These are phyloP conservation scores for Ophiorrhiza pumila DNA, from an alignment of 257 asterid species.

Conservation along the genomic window DNA sequence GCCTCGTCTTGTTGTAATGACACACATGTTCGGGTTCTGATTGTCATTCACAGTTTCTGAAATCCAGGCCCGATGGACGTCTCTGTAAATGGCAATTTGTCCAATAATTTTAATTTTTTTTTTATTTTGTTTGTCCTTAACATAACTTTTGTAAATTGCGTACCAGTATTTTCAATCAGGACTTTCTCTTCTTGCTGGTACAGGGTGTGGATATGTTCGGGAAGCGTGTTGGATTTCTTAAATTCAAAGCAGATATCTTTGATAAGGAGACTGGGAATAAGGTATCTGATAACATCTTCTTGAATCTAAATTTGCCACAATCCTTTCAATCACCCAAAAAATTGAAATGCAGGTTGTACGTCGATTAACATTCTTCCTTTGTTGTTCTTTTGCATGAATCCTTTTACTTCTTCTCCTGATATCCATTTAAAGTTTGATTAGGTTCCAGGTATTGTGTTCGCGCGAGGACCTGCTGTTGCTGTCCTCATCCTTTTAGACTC, in stretches of 20 bases:
- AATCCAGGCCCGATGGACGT: not conserved
- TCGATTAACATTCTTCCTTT: not conserved
- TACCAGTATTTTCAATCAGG: not conserved
- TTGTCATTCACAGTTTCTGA: not conserved
- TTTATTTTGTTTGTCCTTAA: not conserved
- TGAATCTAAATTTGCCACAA: slow-evolving; percentile 10
- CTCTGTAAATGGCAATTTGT: not conserved
- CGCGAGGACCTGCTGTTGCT: slow-evolving; percentile 95
- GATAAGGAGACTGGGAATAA: slow-evolving; percentile 71
- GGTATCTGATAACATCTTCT: slow-evolving; percentile 33
- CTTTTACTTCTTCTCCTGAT: not conserved
- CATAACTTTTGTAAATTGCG: not conserved
- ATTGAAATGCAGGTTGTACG: not conserved
- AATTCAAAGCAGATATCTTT: slow-evolving; percentile 79
- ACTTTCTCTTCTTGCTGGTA: slow-evolving; percentile 24
- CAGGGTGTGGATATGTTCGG: slow-evolving; percentile 97
- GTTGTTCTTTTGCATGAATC: not conserved
- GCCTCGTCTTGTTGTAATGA: not conserved
- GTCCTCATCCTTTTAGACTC: slow-evolving; percentile 84
- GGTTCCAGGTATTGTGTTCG: slow-evolving; percentile 95
- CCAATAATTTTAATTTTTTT: not conserved
- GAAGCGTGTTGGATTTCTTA: slow-evolving; percentile 83
- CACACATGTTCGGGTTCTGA: too few relatives aligned
- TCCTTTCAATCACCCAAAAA: slow-evolving; percentile 4
- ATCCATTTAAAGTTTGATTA: slow-evolving; percentile 27